Evolutionary conservation across 1,284 basidiomycete genomes (phyloP).

Genomic region (Microstroma glucosiphilum): DNA sequence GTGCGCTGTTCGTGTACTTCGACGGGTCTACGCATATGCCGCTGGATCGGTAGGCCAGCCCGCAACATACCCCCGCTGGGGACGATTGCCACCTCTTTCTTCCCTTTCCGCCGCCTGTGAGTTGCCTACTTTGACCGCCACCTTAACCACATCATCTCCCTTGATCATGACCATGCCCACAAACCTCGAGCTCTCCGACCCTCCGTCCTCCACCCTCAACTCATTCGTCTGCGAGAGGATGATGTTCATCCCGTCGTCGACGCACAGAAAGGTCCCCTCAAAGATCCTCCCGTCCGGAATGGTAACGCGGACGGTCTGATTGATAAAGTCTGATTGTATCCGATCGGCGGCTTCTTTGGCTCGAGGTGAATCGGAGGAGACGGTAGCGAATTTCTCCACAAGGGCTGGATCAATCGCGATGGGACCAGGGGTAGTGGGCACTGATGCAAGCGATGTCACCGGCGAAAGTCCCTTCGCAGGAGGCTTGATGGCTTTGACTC

Average conservation of each 20-base stretch:
- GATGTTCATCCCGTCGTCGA: neutral
- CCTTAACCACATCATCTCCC: neutral
- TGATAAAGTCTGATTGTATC: conserved; percentile 2
- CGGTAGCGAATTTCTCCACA: neutral
- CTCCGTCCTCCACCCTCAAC: neutral
- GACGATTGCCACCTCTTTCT: too few relatives aligned
- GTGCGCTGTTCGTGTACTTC: too few relatives aligned
- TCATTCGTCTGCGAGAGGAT: neutral
- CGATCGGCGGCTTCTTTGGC: neutral
- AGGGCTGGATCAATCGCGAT: neutral
- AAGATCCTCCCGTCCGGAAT: conserved; percentile 1
- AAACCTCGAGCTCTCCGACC: neutral
- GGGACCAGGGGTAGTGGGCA: neutral
- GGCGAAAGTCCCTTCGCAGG: too few relatives aligned
- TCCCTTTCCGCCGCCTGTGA: neutral
- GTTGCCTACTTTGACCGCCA: neutral
- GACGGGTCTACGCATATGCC: too few relatives aligned
- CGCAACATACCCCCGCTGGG: too few relatives aligned
- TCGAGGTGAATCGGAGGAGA: neutral
- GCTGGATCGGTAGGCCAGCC: too few relatives aligned
- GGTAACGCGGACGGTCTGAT: neutral
- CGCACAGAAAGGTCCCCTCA: neutral
- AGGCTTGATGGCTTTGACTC: conserved; percentile 3
- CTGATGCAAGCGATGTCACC: too few relatives aligned
- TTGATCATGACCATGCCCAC: conserved; percentile 6